A percentile compares a stretch with the other conserved stretches of the same genome.
These are phyloP conservation scores for Beta corolliflora DNA, from an alignment of 179 eudicot genomes.

Conservation along the genomic window DNA sequence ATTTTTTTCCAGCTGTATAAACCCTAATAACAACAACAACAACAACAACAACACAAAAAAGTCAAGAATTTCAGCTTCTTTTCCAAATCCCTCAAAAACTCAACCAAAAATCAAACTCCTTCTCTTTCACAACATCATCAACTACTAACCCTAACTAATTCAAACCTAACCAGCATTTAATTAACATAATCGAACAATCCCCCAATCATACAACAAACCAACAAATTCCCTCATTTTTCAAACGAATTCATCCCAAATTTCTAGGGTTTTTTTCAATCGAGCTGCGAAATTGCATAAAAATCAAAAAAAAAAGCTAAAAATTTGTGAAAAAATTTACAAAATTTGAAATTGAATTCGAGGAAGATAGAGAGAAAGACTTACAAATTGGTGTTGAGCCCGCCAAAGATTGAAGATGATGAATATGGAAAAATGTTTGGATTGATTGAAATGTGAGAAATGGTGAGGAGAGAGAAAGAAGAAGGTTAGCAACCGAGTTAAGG, in stretches of 20 bases:
- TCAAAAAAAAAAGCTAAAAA: not conserved
- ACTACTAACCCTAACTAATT: slow-evolving; percentile 24
- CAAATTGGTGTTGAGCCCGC: slow-evolving; percentile 11
- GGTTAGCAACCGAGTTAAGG: slow-evolving; percentile 22
- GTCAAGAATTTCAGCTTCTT: slow-evolving; percentile 27
- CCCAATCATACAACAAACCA: slow-evolving; percentile 7
- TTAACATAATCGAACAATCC: not conserved
- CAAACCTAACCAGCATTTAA: slow-evolving; percentile 22
- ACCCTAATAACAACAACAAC: slow-evolving; percentile 21
- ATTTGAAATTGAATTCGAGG: not conserved
- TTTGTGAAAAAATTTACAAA: not conserved
- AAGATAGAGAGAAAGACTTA: slow-evolving; percentile 9
- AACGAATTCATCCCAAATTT: not conserved
- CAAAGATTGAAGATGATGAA: not conserved
- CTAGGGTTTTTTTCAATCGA: slow-evolving; percentile 29
- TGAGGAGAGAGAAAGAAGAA: not conserved
- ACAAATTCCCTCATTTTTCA: not conserved
- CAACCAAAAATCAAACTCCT: slow-evolving; percentile 18
- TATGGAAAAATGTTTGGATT: slow-evolving; percentile 20
- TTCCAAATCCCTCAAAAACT: slow-evolving; percentile 18
- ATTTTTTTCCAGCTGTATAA: slow-evolving; percentile 25
- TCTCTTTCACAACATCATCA: slow-evolving; percentile 5
- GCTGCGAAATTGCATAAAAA: not conserved
- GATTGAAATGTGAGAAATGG: slow-evolving; percentile 15
- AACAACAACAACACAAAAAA: not conserved